phyloP scores from a whole-genome alignment of 768 basidiomycete genomes.

The Lactarius sanguifluus region DNA sequence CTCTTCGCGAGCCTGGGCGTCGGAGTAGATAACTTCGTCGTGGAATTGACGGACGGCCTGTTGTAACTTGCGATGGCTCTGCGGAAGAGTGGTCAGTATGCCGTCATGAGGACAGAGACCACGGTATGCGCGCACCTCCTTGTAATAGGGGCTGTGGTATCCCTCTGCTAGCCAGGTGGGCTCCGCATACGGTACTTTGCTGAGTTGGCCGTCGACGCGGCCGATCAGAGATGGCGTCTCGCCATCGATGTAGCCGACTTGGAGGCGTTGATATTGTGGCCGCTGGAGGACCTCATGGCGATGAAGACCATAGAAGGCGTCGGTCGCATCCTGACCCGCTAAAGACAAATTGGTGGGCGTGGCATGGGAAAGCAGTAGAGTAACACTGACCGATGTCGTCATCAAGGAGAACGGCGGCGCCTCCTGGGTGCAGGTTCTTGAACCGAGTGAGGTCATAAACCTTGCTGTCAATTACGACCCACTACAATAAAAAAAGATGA shows the following conservation, averaged over 20 bases:
- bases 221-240: conserved; percentile 54
- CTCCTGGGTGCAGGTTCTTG: conserved; percentile 80
- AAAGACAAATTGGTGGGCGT: conserved; percentile 1
- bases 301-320: conserved; percentile 87
- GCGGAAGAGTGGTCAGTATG: conserved; percentile 17
- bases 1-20: conserved; percentile 65
- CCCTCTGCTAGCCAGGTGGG: conserved; percentile 76
- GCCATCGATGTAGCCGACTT: conserved; percentile 71
- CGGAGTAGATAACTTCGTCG: conserved; percentile 59
- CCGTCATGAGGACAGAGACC: neutral
- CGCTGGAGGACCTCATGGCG: conserved; percentile 77
- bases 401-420: conserved; percentile 73
- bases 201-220: conserved; percentile 56
- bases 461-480: conserved; percentile 82
- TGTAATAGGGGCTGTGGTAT: conserved; percentile 77
- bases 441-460: conserved; percentile 85
- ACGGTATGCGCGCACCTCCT: conserved; percentile 48
- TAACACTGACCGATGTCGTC: conserved; percentile 59
- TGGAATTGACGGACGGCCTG: conserved; percentile 61
- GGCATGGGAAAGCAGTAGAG: neutral
- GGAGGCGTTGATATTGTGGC: conserved; percentile 71
- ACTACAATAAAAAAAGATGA: conserved; percentile 42
- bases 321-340: conserved; percentile 88
- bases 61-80: conserved; percentile 66
- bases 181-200: conserved; percentile 84